Evolutionary conservation across 306 rosid genomes (phyloP), one percentile per base, ranked within the genome.

Genomic region (Medicago truncatula): DNA sequence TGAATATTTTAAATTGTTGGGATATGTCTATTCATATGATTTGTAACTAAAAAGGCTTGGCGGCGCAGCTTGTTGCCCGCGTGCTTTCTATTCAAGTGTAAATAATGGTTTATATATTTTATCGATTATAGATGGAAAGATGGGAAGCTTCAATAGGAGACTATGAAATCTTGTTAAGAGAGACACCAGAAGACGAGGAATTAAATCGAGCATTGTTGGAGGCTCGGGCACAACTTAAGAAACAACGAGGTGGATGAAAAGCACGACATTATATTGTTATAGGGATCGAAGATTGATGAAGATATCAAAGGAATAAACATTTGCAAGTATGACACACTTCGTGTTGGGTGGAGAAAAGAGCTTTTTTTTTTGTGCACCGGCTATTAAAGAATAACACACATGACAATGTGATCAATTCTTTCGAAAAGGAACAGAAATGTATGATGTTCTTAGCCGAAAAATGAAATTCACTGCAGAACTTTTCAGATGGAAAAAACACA

Each of bases 71-170:
- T n/a, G n/a, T n/a, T n/a, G n/a, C n/a, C n/a, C n/a, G n/a, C n/a
- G n/a, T n/a, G n/a, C n/a, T n/a, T n/a, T n/a, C n/a, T n/a, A n/a
- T n/a, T n/a, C n/a, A n/a, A n/a, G n/a, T n/a, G n/a, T n/a, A n/a
- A n/a, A n/a, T n/a, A n/a, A n/a, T n/a, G n/a, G n/a, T n/a, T n/a
- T n/a, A n/a, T n/a, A n/a, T 70, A 39, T 56, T 9, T 17, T 62
- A 85, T 81, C 5, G 40, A 1, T 61, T 10, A 14, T 65, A 94
- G 98, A 79, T 94, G 88, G 84, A 64, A 81, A 90, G 79, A 78
- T 94, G 93, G 97, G 89, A 88, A 78, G 86, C 93, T 73, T 85
- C 97, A 18, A 65, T 88, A 56, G 78, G 76, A 75, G 98, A 94
- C 82, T 94, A 92, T 8, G 88, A 94, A 76, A 71, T 87, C 14